phyloP scores from a whole-genome alignment of 805 yeast species.

The Myxozyma monticola region DNA sequence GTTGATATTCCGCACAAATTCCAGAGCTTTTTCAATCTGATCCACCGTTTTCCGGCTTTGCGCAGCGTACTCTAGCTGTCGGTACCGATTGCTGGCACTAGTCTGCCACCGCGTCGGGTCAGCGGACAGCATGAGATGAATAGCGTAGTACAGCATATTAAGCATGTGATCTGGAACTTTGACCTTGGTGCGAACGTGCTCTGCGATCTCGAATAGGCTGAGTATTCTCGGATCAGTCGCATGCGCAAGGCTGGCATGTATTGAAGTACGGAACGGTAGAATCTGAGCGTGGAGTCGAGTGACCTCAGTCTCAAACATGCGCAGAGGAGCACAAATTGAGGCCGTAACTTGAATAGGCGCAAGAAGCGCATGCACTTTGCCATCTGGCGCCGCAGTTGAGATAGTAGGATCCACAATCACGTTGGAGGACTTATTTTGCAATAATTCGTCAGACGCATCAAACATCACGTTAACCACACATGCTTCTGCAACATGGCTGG shows the following conservation, averaged over 20 bases:
- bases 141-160: conserved; percentile 19
- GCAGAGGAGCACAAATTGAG: conserved; percentile 14
- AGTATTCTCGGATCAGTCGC: background rate
- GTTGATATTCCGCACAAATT: conserved; percentile 7
- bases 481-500: conserved; percentile 6
- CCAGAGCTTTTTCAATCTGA: conserved; percentile 6
- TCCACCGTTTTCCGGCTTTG: conserved; percentile 3
- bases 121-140: conserved; percentile 7
- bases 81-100: conserved; percentile 4
- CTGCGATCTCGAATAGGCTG: conserved; percentile 16
- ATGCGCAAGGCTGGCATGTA: conserved; percentile 8
- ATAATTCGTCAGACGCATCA: conserved; percentile 1
- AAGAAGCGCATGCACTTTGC: conserved; percentile 1
- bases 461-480: conserved; percentile 8
- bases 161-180: background rate
- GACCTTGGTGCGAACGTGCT: background rate
- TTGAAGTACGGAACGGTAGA: background rate
- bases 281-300: conserved; percentile 9
- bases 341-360: conserved; percentile 20
- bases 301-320: conserved; percentile 15
- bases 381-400: background rate
- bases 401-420: conserved; percentile 1
- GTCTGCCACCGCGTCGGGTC: conserved; percentile 20
- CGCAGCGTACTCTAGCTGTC: conserved; percentile 15
- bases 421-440: background rate